Percentiles rank a stretch among this genome's conserved stretches.
These are phyloP conservation scores for Phytopythium mirpurense DNA, from an alignment of 352 stramenopile genomes.

Conservation along the genomic window DNA sequence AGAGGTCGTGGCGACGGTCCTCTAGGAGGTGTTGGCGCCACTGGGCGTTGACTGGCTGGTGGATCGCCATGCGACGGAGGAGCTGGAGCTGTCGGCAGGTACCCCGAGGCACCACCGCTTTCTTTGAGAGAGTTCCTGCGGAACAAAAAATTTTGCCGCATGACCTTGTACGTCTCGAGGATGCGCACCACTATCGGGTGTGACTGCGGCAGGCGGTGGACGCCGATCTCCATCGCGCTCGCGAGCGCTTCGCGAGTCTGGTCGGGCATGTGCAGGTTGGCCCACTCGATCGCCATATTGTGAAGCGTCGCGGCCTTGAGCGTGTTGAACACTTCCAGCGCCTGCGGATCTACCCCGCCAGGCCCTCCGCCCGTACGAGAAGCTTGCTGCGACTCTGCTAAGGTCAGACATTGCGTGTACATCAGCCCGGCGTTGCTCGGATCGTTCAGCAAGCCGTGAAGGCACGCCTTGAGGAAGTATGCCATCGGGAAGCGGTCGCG, in stretches of 20 bases:
- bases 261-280: slow-evolving; percentile 54
- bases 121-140: slow-evolving; percentile 13
- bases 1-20: slow-evolving; percentile 12
- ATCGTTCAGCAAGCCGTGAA: slow-evolving; percentile 52
- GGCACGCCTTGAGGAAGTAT: slow-evolving; percentile 54
- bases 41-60: slow-evolving; percentile 5
- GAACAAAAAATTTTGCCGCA: slow-evolving; percentile 64
- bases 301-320: slow-evolving; percentile 56
- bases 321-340: slow-evolving; percentile 36
- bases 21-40: slow-evolving; percentile 10
- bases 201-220: slow-evolving; percentile 39
- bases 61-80: slow-evolving; percentile 6
- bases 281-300: slow-evolving; percentile 72
- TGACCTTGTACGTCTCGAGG: slow-evolving; percentile 64
- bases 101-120: background rate
- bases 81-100: slow-evolving; percentile 3
- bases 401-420: slow-evolving; percentile 50
- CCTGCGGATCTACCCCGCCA: slow-evolving; percentile 8
- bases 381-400: slow-evolving; percentile 27
- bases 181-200: slow-evolving; percentile 53
- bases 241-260: slow-evolving; percentile 51
- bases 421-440: slow-evolving; percentile 56
- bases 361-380: background rate
- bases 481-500: slow-evolving; percentile 53
- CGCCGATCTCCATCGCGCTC: slow-evolving; percentile 56